Evolutionary conservation across 2,329 filamentous ascomycete genomes (phyloP), one percentile per base, ranked within the genome.

Genomic region (Xylariaceae sp.): DNA sequence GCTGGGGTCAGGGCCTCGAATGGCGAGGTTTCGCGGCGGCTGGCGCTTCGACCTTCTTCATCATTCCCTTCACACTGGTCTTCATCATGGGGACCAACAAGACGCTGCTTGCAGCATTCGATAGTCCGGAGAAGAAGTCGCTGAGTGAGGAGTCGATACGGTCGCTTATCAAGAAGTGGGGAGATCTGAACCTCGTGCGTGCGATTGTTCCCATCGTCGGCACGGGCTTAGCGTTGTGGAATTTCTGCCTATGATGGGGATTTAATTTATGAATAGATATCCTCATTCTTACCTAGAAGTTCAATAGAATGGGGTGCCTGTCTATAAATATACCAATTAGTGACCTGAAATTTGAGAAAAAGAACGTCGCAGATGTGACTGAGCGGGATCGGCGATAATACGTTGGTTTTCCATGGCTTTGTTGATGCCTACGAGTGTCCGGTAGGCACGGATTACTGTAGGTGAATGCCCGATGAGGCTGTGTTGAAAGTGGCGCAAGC

Each of bases 211-310:
- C 68, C 57, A 57, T 72, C 51, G 54, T 68, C 18, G 72, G 71
- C 23, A 68, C 70, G n/a, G 63, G 62, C 48, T 58, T 72, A 54
- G 70, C 67, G 7, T 54, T 73, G 56, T 71, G 67, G 65, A 68
- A 68, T 55, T 60, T 73, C 23, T 58, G 57, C 56, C 39, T 64
- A 51, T 65, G 54, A 45, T 11, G 41, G 13, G 41, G 37, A 41
- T 13, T 10, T 41, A 30, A 41, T 13, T 10, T 41, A 30, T 30
- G 23, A 6, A 30, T 30, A 30, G 23, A 30, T 41, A 13, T 41
- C 3, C 37, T 13, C 9, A 41, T 41, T 10, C 37, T 13, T 41
- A 41, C 13, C 37, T 41, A 41, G 37, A 10, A 41, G 9, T 41
- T 8, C 9, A 41, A 8, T 13, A 9, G 9, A 8, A 41, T 41